phyloP scores from a whole-genome alignment of 129 eudicot genomes.

The Artemisia annua region DNA sequence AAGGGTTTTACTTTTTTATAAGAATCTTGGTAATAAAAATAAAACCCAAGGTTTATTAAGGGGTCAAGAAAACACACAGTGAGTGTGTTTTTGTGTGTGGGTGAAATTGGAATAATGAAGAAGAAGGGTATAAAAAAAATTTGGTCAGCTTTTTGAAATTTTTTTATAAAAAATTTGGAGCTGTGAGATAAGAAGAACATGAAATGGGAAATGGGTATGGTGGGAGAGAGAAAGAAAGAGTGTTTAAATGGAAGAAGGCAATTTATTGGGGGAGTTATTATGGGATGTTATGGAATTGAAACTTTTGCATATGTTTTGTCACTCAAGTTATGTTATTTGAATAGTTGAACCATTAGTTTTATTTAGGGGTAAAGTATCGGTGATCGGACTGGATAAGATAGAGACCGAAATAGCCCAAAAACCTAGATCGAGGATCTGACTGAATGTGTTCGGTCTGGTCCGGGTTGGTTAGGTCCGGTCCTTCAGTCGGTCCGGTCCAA shows the following conservation, averaged over 20 bases:
- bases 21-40: constrained; percentile 34
- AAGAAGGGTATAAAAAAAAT: constrained; percentile 7
- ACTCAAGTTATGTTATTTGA: constrained; percentile 23
- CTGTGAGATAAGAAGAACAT: constrained; percentile 33
- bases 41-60: constrained; percentile 27
- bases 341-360: neutral
- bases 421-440: too few species aligned
- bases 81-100: too few species aligned
- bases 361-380: too few species aligned
- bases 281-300: constrained; percentile 8
- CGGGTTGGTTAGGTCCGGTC: too few species aligned
- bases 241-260: constrained; percentile 15
- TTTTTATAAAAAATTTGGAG: too few species aligned
- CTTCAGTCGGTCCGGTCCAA: too few species aligned
- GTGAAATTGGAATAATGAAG: constrained; percentile 29
- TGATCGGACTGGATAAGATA: too few species aligned
- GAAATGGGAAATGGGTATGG: constrained; percentile 20
- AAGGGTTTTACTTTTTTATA: constrained; percentile 4
- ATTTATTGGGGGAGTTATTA: constrained; percentile 27
- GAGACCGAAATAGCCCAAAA: too few species aligned
- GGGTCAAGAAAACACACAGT: constrained; percentile 2
- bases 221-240: constrained; percentile 24
- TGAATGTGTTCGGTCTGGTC: too few species aligned
- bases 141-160: too few species aligned
- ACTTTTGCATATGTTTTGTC: constrained; percentile 9